Base-by-base conservation (phyloP, 2,329 filamentous ascomycete genomes). In the Ceratocystiopsis sp. region DNA sequence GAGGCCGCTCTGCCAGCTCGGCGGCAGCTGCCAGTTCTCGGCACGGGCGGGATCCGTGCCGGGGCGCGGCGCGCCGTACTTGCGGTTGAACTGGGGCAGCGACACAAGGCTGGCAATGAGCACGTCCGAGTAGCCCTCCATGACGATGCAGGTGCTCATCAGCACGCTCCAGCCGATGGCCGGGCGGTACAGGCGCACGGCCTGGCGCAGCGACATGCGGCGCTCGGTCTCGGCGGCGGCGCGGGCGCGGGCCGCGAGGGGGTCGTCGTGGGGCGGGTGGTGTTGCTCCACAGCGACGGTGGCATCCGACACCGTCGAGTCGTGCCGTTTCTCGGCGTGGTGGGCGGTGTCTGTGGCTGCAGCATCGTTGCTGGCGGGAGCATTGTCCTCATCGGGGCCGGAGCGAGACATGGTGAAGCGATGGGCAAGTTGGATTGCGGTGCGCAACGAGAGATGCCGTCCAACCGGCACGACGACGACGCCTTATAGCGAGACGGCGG, bases 51-150 rank as follows among this genome's bases (percentile, higher is more conserved):
- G 21, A 4, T 54, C 58, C 44, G 53, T 47, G n/a, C 65, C 68
- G 38, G 57, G 48, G 17, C 64, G 56, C 44, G 59, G 61, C 38
- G 65, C 61, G 45, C 73, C 73, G 51, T 74, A 76, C 54, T 75
- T 75, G 50, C 57, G 56, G 51, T 71, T 72, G 58, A 76, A 77
- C 51, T 71, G 67, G 5, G 52, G 51, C 45, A 59, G 59, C 35
- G 50, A 51, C 41, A 52, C 87, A 55, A 91, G 85, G 60, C 87
- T 87, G 64, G 80, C 84, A 53, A 91, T 75, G 42, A 93, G 65
- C 53, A 75, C 78, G 46, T 91, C 68, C 56, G 93, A 84, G 63
- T 87, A 93, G 33, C 84, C 85, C 60, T 93, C 85, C 86, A 94
- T 94, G 53, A 75, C 76, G 54, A 93, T 91, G 57, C 82, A 87